Evolutionary conservation across 495 filamentous ascomycete species (phyloP).

Genomic region (Neurospora sp.): DNA sequence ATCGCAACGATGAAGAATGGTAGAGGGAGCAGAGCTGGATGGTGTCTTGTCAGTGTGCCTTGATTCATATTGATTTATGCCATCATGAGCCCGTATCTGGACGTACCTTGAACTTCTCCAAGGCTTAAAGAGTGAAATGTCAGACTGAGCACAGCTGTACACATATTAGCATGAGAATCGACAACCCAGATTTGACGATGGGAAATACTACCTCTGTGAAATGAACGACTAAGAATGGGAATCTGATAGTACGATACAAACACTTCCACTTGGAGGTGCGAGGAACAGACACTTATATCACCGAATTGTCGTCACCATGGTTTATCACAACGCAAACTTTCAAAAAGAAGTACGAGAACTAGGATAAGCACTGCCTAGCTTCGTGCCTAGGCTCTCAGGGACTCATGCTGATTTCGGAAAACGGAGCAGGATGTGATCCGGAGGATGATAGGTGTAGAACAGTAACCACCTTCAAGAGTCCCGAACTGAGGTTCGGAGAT

Average conservation of each 20-base stretch:
- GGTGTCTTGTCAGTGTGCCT: not conserved
- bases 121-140: not conserved
- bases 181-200: not conserved
- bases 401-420: not conserved
- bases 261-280: not conserved
- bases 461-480: not conserved
- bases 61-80: not conserved
- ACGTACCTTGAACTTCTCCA: not conserved
- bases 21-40: not conserved
- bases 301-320: not conserved
- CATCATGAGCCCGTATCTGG: not conserved
- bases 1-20: not conserved
- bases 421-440: not conserved
- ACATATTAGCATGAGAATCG: not conserved
- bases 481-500: not conserved
- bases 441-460: not conserved
- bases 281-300: not conserved
- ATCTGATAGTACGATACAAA: not conserved
- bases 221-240: constrained; percentile 34
- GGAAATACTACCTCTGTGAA: constrained; percentile 34
- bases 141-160: not conserved
- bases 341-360: not conserved
- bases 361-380: not conserved
- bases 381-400: not conserved
- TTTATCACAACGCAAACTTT: not conserved